A percentile compares a stretch with the other conserved stretches of the same genome.
Conservation (phyloP, 148 eudicot species). For the Dysphania ambrosioides region DNA sequence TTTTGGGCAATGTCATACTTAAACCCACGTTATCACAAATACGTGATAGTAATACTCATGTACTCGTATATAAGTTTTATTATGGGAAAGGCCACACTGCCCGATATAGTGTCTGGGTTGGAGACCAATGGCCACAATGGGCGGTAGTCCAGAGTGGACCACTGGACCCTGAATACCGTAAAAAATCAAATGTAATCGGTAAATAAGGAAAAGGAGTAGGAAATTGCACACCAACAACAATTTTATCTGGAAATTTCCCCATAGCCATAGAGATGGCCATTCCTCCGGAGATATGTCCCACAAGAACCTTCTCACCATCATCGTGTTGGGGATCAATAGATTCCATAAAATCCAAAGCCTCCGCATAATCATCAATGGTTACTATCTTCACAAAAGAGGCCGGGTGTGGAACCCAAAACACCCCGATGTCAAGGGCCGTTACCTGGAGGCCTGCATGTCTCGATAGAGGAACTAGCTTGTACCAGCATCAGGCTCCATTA, state of each 20-base stretch:
- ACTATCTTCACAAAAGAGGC: not conserved
- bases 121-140: too few relatives aligned
- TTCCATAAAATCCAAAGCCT: slow-evolving; percentile 30
- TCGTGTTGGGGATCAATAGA: slow-evolving; percentile 2
- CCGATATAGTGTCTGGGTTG: too few relatives aligned
- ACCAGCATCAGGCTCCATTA: too few relatives aligned
- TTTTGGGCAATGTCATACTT: too few relatives aligned
- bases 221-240: slow-evolving; percentile 32
- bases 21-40: too few relatives aligned
- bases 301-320: slow-evolving; percentile 32
- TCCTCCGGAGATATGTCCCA: slow-evolving; percentile 48
- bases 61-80: too few relatives aligned
- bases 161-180: too few relatives aligned
- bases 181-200: too few relatives aligned
- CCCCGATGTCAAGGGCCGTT: slow-evolving; percentile 29
- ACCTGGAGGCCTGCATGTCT: slow-evolving; percentile 17
- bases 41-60: too few relatives aligned
- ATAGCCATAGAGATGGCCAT: slow-evolving; percentile 37
- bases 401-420: slow-evolving; percentile 3
- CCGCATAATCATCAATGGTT: slow-evolving; percentile 21
- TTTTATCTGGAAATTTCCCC: slow-evolving; percentile 35
- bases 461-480: too few relatives aligned
- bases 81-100: too few relatives aligned
- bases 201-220: slow-evolving; percentile 39
- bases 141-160: too few relatives aligned